These are phyloP conservation scores for Diaporthe citriasiana DNA, from an alignment of 2,329 filamentous ascomycete genomes.

Conservation along the genomic window DNA sequence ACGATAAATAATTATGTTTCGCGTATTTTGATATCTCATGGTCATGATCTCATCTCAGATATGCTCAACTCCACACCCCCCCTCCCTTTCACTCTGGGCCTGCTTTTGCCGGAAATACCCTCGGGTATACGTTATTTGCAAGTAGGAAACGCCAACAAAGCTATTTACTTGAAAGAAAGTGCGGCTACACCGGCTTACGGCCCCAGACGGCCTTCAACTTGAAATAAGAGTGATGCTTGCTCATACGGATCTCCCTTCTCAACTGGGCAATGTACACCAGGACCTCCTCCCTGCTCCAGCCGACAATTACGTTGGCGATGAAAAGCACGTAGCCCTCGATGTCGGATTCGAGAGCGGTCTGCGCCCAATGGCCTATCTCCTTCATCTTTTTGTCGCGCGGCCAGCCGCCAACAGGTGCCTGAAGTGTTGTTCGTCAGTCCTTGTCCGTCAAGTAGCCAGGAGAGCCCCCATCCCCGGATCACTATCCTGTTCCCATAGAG, in stretches of 20 bases:
- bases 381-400: slow-evolving; percentile 48
- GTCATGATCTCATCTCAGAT: not conserved
- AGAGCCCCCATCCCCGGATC: no score
- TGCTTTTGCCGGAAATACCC: not conserved
- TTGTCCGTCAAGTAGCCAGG: not conserved
- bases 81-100: not conserved
- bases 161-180: not conserved
- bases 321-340: slow-evolving; percentile 47
- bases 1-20: not conserved
- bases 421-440: not conserved
- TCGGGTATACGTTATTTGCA: slow-evolving; percentile 6
- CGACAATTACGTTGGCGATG: slow-evolving; percentile 53
- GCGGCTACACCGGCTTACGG: slow-evolving; percentile 45
- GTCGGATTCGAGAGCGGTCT: slow-evolving; percentile 38
- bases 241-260: slow-evolving; percentile 50
- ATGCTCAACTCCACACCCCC: not conserved
- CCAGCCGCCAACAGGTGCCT: slow-evolving; percentile 49
- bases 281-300: slow-evolving; percentile 54
- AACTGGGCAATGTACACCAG: slow-evolving; percentile 53
- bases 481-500: not conserved
- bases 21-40: not conserved
- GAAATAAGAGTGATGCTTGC: slow-evolving; percentile 50
- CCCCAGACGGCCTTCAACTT: slow-evolving; percentile 50
- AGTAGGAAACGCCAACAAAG: not conserved
- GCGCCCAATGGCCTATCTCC: slow-evolving; percentile 46